These are phyloP conservation scores for Adansonia grandidieri DNA, from an alignment of 441 rosid genomes.

Conservation along the genomic window DNA sequence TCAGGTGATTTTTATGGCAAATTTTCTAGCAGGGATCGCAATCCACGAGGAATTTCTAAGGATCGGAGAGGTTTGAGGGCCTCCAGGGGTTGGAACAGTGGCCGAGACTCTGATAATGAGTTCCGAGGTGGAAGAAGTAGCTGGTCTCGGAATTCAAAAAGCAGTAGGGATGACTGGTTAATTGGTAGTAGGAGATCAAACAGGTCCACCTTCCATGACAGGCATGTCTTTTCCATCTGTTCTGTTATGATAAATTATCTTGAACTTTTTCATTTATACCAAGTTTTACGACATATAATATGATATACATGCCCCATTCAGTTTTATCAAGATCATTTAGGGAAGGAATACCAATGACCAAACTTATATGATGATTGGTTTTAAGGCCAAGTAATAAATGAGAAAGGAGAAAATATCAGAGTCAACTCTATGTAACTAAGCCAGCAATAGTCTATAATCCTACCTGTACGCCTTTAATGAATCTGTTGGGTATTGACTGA, in stretches of 20 bases:
- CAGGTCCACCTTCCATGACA: conserved; percentile 61
- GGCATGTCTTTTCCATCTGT: conserved; percentile 42
- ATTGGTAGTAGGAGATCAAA: conserved; percentile 68
- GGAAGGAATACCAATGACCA: neutral
- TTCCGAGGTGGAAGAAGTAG: conserved; percentile 66
- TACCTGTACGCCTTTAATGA: neutral
- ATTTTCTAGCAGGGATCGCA: conserved; percentile 70
- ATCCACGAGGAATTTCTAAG: conserved; percentile 30
- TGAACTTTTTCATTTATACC: neutral
- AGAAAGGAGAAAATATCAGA: neutral
- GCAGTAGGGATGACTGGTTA: conserved; percentile 75
- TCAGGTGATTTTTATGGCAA: conserved; percentile 79
- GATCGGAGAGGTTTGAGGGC: conserved; percentile 54
- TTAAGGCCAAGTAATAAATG: neutral
- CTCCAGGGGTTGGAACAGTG: conserved; percentile 66
- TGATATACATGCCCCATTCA: neutral
- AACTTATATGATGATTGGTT: neutral
- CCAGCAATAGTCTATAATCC: neutral
- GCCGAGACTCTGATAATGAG: conserved; percentile 50
- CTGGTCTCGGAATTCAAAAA: conserved; percentile 60
- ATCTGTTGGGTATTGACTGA: neutral
- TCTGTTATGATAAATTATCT: neutral
- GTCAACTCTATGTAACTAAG: neutral
- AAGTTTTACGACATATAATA: neutral
- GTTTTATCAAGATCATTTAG: neutral